Evolutionary conservation across 179 eudicot species (phyloP), one percentile per base, ranked within the genome.

Genomic region (Corrigiola litoralis): DNA sequence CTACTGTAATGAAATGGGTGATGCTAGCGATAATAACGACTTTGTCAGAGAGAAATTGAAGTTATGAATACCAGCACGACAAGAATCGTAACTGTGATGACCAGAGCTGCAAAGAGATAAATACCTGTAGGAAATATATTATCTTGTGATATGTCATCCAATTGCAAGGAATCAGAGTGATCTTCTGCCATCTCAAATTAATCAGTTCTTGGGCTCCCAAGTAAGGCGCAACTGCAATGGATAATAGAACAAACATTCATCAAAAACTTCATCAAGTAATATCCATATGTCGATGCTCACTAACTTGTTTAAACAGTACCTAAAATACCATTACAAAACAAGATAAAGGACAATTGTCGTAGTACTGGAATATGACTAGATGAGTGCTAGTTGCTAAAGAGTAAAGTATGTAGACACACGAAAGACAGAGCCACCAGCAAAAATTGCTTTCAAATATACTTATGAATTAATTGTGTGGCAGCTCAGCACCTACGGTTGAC

Each of bases 171-270:
- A 0, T 47, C 61, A 51, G 66, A 41, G 32, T 63, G 31, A 50
- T 38, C 31, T 47, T 60, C 31, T 28, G 52, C 68, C 79, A 75
- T 75, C 31, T 11, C 51, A 38, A 59, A 59, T 27, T 24, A 45
- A 32, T 37, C 34, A 51, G 21, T 55, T 7, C 20, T 10, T 50
- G 14, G 24, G 52, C 36, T 28, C 21, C 28, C 59, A 57, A 4
- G 29, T 34, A 37, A 51, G 27, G 62, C 28, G 50, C 21, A 65
- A 18, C 40, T 48, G 58, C 52, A 32, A 21, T 1, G 28, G 4
- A 24, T 24, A 44, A 36, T 44, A 4, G 28, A 12, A 33, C 4
- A 55, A 31, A 51, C 29, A 18, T 16, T 9, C 23, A 24, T 20
- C 28, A 20, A 48, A 50, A 62, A 20, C 13, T 38, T 25, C 10